Evolutionary conservation across 139 green algal species (phyloP).

Genomic region (Edaphochlamys debaryana): DNA sequence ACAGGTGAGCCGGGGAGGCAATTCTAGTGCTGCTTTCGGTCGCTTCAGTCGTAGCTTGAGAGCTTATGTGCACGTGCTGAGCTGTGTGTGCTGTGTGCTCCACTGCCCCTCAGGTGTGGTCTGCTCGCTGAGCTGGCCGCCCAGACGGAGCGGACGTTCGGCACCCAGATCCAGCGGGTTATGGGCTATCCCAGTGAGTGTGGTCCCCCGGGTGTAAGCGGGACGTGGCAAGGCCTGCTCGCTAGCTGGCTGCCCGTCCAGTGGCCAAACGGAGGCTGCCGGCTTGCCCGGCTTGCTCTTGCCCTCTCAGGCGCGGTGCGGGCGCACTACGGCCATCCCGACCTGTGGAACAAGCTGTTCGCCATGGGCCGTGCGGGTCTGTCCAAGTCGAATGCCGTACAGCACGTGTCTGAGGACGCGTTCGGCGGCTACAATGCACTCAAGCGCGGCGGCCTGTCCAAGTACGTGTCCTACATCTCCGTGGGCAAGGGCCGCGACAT

Average conservation of each 20-base stretch:
- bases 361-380: conserved; percentile 82
- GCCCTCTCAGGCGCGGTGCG: conserved; percentile 50
- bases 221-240: no score
- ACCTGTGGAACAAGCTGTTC: conserved; percentile 89
- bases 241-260: no score
- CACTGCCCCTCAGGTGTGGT: no score
- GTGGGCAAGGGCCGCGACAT: conserved; percentile 88
- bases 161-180: conserved; percentile 77
- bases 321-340: conserved; percentile 91
- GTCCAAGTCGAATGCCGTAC: conserved; percentile 56
- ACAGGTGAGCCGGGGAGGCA: no score
- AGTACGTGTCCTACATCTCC: conserved; percentile 88
- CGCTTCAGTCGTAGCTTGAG: no score
- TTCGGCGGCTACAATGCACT: conserved; percentile 79
- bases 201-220: no score
- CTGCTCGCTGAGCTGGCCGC: conserved; percentile 77
- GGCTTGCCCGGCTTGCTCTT: no score
- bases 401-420: conserved; percentile 61
- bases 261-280: no score
- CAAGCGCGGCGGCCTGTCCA: conserved; percentile 75
- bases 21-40: no score
- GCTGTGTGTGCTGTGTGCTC: no score
- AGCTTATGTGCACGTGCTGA: no score
- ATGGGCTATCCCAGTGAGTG: conserved; percentile 72
- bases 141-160: conserved; percentile 81